These are phyloP conservation scores for Amanita exitialis DNA, from an alignment of 768 basidiomycete species.

Conservation along the genomic window DNA sequence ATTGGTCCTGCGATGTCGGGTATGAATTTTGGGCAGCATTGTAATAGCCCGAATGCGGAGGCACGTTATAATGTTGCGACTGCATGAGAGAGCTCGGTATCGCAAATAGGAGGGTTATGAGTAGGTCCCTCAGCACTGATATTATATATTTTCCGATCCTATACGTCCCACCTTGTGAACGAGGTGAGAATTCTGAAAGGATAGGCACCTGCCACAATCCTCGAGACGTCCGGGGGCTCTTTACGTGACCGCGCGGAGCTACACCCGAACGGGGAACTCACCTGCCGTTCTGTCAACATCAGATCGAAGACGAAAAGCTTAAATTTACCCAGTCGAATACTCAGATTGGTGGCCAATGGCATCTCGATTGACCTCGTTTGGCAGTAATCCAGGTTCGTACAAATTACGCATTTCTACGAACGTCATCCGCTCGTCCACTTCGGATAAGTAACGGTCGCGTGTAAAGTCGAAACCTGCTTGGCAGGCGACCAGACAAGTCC, in stretches of 20 bases:
- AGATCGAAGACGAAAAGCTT: slow-evolving; percentile 18
- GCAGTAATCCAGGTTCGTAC: slow-evolving; percentile 3
- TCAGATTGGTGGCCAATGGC: neutral
- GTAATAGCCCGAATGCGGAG: slow-evolving; percentile 21
- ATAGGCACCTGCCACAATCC: slow-evolving; percentile 33
- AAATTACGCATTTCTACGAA: slow-evolving; percentile 1
- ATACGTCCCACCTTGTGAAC: slow-evolving; percentile 30
- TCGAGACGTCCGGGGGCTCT: slow-evolving; percentile 29
- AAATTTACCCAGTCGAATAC: slow-evolving; percentile 9
- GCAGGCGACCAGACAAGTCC: slow-evolving; percentile 13
- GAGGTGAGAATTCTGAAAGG: slow-evolving; percentile 33
- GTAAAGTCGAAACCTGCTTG: slow-evolving; percentile 3
- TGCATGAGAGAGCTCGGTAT: slow-evolving; percentile 23
- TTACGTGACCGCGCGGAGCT: slow-evolving; percentile 37
- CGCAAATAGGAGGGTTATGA: slow-evolving; percentile 23
- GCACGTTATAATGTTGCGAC: slow-evolving; percentile 21
- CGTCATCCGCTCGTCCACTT: slow-evolving; percentile 6
- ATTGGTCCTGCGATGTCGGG: slow-evolving; percentile 8
- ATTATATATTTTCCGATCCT: slow-evolving; percentile 39
- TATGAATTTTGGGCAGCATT: slow-evolving; percentile 10
- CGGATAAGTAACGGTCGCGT: slow-evolving; percentile 2
- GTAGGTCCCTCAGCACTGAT: slow-evolving; percentile 19
- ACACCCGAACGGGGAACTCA: slow-evolving; percentile 23
- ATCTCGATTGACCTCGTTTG: slow-evolving; percentile 4
- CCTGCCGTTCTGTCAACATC: slow-evolving; percentile 23